phyloP scores from a whole-genome alignment of 148 eudicot species.

The Heliosperma pusillum region DNA sequence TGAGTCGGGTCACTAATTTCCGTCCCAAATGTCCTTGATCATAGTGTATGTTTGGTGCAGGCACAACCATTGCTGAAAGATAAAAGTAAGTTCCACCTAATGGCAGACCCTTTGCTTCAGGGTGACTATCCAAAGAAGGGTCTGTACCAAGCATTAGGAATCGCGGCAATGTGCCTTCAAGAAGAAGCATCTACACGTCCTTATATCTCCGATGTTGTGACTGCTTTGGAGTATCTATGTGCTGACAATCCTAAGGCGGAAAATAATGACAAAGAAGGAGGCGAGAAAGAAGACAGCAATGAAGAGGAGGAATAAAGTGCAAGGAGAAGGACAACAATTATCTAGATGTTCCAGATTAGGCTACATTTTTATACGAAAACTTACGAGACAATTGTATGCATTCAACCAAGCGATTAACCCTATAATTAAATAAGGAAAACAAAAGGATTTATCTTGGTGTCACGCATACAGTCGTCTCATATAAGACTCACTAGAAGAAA shows the following conservation, averaged over 20 bases:
- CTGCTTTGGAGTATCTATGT: slow-evolving; percentile 61
- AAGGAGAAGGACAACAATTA: slow-evolving; percentile 8
- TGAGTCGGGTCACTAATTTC: too few species aligned
- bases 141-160: slow-evolving; percentile 79
- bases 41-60: slow-evolving; percentile 31
- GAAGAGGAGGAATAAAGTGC: not conserved
- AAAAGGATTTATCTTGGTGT: too few species aligned
- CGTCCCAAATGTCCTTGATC: not conserved
- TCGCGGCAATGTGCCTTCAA: slow-evolving; percentile 94
- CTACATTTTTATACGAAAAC: not conserved
- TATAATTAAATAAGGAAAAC: not conserved
- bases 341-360: slow-evolving; percentile 16
- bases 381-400: not conserved
- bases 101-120: slow-evolving; percentile 75
- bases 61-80: slow-evolving; percentile 86
- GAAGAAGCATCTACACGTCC: slow-evolving; percentile 77
- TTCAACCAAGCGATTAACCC: not conserved
- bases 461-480: too few species aligned
- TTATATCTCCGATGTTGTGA: slow-evolving; percentile 66
- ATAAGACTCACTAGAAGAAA: too few species aligned
- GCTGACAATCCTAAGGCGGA: slow-evolving; percentile 21
- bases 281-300: not conserved
- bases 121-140: slow-evolving; percentile 57
- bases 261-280: slow-evolving; percentile 21
- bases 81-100: slow-evolving; percentile 58